Base-by-base conservation (phyloP, 2,329 filamentous ascomycete species). In the Venturia nashicola region DNA sequence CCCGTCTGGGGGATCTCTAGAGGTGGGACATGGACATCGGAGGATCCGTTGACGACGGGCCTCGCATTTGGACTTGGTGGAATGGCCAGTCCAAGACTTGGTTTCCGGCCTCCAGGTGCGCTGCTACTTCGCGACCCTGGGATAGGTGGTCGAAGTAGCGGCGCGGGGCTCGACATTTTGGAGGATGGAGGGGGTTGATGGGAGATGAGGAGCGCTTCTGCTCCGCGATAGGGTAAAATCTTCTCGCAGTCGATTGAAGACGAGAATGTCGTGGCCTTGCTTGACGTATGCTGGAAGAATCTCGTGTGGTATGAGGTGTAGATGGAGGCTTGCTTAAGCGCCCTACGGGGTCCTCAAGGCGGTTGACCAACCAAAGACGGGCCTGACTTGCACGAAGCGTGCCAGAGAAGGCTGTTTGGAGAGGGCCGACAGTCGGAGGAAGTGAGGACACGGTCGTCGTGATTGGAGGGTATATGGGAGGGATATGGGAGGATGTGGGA, bases 31-130 rank as follows among this genome's bases (percentile, higher is more conserved):
- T 55, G 57, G 42, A 42, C 43, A 14, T 79, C 75, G 16, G 71
- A 76, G 70, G 80, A 75, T 68, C 79, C 81, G 68, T 83, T 83
- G 61, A 94, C 83, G 65, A 96, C 85, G 1, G 92, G 86, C 74
- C 92, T 90, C 67, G 82, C 87, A 76, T 86, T 93, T 60, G 91
- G 90, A 43, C 91, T 96, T 0, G 89, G 86, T 44, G 93, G 93
- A 65, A 97, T 97, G 57, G 92, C 90, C 64, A 97, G 84, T 55
- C 91, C 93, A 65, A 97, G 83, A 70, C 89, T 86, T 36, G 91
- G 91, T 62, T 88, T 81, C 67, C 88, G 82, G 65, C 82, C 79
- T 65, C 84, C 34, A n/a, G 42, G n/a, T 16, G 59, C 86, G 68
- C 81, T 79, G 69, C 80, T 81, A 67, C 81, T 72, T 63, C 75